Evolutionary conservation across 1,284 basidiomycete genomes (phyloP), one percentile per base, ranked within the genome.

Genomic region (Rhizoctonia solani): DNA sequence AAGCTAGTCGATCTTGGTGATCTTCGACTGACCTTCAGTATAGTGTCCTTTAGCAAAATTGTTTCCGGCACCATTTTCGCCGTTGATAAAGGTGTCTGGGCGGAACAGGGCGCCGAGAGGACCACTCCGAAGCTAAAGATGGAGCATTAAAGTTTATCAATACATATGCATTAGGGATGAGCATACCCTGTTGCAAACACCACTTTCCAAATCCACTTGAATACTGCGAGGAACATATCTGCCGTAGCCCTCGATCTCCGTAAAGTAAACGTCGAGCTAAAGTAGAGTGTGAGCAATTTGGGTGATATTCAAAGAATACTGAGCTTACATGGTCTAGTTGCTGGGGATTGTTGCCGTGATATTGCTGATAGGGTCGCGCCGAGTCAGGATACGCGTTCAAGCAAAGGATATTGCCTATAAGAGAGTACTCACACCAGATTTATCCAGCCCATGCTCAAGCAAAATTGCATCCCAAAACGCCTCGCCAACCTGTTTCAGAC

Each of bases 221-320:
- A 95, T 85, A 72, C 92, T 93, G 63, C 95, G 85, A n/a, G 95
- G 95, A n/a, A 98, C 93, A 72, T 92, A 95, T 78, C 89, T 91
- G 8, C 76, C 74, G n/a, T 76, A 78, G 5, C 83, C 79, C 34
- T 70, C 68, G 13, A 90, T 78, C 73, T 90, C 87, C 1, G 80
- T 82, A 74, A 92, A 92, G 76, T 89, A 92, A 1, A 89, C 87
- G 21, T 85, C 85, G 69, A 85, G 83, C 89, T 91, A 66, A 27
- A 59, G 19, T 13, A 27, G 49, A 52, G 27, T 29, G 66, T 41
- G 27, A 27, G 23, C 32, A 4, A 27, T 27, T 21, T 6, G 11
- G 37, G 16, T 6, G n/a, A 23, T 19, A n/a, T 14, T 29, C 25
- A 27, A 14, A 50, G 27, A 41, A 4, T 4, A 32, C 4, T 11